Percentiles rank a stretch among this genome's conserved stretches.
phyloP scores from a whole-genome alignment of 2,329 filamentous ascomycete species.

The Conoideocrella luteorostrata region DNA sequence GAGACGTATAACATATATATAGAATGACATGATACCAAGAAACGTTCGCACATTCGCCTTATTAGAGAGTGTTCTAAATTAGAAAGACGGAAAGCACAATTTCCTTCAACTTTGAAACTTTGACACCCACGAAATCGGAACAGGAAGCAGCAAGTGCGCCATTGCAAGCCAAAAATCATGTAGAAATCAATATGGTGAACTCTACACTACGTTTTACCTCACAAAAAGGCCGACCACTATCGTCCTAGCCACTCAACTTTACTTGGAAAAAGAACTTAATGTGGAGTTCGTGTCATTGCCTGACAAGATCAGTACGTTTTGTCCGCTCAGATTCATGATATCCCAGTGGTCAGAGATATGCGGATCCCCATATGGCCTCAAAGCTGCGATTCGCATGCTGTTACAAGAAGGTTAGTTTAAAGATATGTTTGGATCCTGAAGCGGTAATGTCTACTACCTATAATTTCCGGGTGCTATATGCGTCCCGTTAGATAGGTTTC shows the following conservation, averaged over 20 bases:
- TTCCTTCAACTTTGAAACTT: too few relatives aligned
- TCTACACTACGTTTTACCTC: too few relatives aligned
- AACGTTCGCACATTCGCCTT: too few relatives aligned
- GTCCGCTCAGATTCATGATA: constrained; percentile 22
- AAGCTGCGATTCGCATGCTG: constrained; percentile 35
- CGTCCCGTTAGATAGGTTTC: constrained; percentile 34
- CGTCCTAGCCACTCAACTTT: too few relatives aligned
- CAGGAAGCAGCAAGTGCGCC: too few relatives aligned
- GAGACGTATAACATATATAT: not conserved
- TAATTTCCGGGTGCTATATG: constrained; percentile 34
- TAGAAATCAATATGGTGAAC: too few relatives aligned
- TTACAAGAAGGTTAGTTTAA: not conserved
- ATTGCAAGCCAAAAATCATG: too few relatives aligned
- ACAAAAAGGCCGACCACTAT: too few relatives aligned
- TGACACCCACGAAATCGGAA: too few relatives aligned
- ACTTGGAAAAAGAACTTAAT: too few relatives aligned
- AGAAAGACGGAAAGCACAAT: too few relatives aligned
- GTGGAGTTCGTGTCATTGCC: constrained; percentile 22
- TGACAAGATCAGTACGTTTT: constrained; percentile 28
- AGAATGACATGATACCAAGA: not conserved
- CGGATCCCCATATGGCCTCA: constrained; percentile 35
- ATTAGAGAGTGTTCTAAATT: too few relatives aligned
- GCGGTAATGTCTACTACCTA: constrained; percentile 19
- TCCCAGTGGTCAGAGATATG: constrained; percentile 36
- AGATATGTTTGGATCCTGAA: not conserved